A percentile compares a stretch with the other conserved stretches of the same genome.
These are phyloP conservation scores for Blastocystis sp. DNA, from an alignment of 352 stramenopile species.

Conservation along the genomic window DNA sequence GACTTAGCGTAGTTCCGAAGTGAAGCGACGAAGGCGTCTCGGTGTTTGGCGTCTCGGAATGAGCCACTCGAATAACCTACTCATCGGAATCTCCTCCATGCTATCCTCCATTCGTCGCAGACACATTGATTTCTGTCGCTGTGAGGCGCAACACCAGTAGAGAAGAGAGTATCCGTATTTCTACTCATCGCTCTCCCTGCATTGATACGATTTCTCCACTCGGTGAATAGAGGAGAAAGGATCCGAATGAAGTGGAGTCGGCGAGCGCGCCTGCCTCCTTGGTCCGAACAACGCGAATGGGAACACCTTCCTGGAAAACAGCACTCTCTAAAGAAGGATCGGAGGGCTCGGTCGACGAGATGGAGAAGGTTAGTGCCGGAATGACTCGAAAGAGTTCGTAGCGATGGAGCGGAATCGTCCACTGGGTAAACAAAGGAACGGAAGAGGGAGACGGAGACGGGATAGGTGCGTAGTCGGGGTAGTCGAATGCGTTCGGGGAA, in stretches of 20 bases:
- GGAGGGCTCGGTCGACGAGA: neutral
- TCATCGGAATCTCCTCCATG: neutral
- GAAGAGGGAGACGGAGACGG: neutral
- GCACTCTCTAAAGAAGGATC: neutral
- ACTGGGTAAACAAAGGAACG: neutral
- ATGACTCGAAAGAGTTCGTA: neutral
- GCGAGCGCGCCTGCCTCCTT: neutral
- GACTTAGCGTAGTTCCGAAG: neutral
- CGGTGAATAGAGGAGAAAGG: neutral
- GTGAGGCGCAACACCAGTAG: neutral
- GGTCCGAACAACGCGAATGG: neutral
- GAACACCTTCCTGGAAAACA: slow-evolving; percentile 35
- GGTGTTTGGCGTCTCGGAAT: neutral
- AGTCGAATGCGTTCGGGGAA: neutral
- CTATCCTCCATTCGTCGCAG: neutral
- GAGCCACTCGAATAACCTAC: neutral
- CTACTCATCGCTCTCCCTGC: neutral
- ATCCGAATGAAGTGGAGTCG: neutral
- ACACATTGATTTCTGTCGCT: neutral
- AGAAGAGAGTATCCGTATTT: slow-evolving; percentile 33
- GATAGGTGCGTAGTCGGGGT: slow-evolving; percentile 13
- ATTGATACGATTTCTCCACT: neutral
- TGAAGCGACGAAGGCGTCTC: neutral
- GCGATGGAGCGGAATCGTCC: neutral
- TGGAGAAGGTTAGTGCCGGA: neutral